Percentiles rank a stretch among this genome's conserved stretches.
phyloP scores from a whole-genome alignment of 2,329 filamentous ascomycete genomes.

The Aureobasidium mangrovei region DNA sequence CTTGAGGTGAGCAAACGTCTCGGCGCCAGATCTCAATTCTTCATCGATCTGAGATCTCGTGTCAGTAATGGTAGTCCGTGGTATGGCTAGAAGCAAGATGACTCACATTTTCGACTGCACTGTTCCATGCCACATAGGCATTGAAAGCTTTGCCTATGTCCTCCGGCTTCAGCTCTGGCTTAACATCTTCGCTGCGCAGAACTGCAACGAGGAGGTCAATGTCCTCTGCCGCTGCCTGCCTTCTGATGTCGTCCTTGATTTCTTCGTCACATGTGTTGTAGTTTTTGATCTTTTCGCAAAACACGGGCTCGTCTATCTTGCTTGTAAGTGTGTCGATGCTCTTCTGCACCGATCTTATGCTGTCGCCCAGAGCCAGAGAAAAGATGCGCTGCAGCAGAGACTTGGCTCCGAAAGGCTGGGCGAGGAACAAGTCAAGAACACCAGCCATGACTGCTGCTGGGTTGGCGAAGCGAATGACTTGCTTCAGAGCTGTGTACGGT shows the following conservation, averaged over 20 bases:
- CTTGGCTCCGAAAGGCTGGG: conserved; percentile 83
- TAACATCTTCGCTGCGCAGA: conserved; percentile 66
- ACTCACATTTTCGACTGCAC: conserved; percentile 69
- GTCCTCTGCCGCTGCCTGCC: conserved; percentile 63
- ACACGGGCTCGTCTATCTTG: conserved; percentile 73
- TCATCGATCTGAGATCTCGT: conserved; percentile 52
- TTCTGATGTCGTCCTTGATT: conserved; percentile 63
- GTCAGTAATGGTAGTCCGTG: not conserved
- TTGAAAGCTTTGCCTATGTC: conserved; percentile 86
- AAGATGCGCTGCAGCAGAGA: conserved; percentile 94
- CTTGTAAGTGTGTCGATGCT: conserved; percentile 68
- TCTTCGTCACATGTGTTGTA: conserved; percentile 70
- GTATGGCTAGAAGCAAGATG: conserved; percentile 13
- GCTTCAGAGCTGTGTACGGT: conserved; percentile 88
- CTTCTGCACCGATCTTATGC: conserved; percentile 76
- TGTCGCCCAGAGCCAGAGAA: conserved; percentile 80
- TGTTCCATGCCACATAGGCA: conserved; percentile 92
- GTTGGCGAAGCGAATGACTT: conserved; percentile 92
- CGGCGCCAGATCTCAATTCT: conserved; percentile 78
- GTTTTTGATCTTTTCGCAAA: conserved; percentile 70
- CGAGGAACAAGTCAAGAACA: conserved; percentile 87
- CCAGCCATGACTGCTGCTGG: conserved; percentile 96
- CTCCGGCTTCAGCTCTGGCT: conserved; percentile 59
- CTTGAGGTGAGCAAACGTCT: conserved; percentile 90
- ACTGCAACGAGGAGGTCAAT: conserved; percentile 82